Conservation (phyloP, 1,284 basidiomycete species). For the Leccinum pachyderme region DNA sequence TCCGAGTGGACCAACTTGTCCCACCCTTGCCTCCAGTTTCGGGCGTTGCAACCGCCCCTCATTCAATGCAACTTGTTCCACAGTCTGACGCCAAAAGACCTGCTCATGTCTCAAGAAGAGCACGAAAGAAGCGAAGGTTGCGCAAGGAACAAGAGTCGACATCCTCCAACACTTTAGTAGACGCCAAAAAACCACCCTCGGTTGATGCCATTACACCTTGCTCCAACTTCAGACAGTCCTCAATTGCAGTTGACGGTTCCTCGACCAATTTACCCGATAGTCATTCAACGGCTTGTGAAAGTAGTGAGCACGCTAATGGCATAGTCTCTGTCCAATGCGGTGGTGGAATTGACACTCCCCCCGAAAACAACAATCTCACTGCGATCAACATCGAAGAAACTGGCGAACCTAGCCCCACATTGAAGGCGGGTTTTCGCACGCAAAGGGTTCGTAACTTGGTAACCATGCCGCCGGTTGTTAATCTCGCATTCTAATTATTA, state of each 20-base stretch:
- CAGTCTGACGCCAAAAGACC: neutral
- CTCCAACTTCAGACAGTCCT: slow-evolving; percentile 5
- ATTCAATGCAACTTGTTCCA: neutral
- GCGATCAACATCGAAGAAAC: neutral
- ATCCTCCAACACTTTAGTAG: neutral
- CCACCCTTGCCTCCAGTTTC: neutral
- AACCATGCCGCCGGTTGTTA: neutral
- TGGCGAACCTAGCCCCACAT: neutral
- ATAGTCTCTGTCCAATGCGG: neutral
- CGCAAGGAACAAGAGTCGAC: slow-evolving; percentile 5
- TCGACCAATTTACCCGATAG: neutral
- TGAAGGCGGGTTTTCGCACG: slow-evolving; percentile 25
- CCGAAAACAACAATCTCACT: neutral
- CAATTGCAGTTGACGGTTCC: neutral
- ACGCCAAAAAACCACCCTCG: neutral
- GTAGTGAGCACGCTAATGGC: neutral
- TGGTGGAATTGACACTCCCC: neutral
- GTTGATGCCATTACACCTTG: neutral
- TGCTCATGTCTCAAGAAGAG: slow-evolving; percentile 6
- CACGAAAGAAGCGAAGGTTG: slow-evolving; percentile 21
- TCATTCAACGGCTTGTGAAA: neutral
- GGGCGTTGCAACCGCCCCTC: neutral
- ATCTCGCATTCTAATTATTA: slow-evolving; percentile 8
- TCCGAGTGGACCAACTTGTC: neutral
- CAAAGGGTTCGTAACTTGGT: slow-evolving; percentile 24